phyloP scores from a whole-genome alignment of 768 basidiomycete genomes.

The Lyophyllum decastes region DNA sequence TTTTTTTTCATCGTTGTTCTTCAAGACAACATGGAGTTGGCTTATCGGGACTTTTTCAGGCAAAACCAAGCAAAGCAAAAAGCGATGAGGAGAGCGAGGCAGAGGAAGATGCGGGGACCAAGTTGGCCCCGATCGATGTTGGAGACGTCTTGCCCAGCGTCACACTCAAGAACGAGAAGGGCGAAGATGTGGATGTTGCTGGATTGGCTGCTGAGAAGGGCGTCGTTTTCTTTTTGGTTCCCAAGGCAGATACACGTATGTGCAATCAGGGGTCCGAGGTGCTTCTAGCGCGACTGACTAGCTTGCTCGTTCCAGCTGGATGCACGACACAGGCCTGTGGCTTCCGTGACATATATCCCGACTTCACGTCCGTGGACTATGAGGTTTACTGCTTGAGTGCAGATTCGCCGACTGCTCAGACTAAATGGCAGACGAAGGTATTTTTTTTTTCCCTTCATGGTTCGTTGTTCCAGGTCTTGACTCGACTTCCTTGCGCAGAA shows the following conservation, averaged over 20 bases:
- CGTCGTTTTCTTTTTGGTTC: constrained; percentile 80
- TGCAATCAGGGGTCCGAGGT: constrained; percentile 5
- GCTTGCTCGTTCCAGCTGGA: constrained; percentile 53
- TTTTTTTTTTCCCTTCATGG: constrained; percentile 15
- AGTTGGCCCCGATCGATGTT: constrained; percentile 52
- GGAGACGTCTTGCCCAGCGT: constrained; percentile 78
- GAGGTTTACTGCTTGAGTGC: constrained; percentile 84
- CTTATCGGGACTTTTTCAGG: constrained; percentile 24
- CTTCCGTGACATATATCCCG: constrained; percentile 81
- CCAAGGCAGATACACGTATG: constrained; percentile 85
- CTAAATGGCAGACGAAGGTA: constrained; percentile 87
- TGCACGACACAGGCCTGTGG: constrained; percentile 94
- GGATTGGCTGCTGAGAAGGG: constrained; percentile 69
- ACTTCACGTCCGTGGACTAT: constrained; percentile 70
- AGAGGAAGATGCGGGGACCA: constrained; percentile 21
- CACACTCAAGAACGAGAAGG: constrained; percentile 83
- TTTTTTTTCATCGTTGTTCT: constrained; percentile 8
- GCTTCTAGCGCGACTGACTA: neutral
- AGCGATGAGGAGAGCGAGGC: constrained; percentile 22
- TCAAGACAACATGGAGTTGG: neutral
- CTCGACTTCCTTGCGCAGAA: constrained; percentile 47
- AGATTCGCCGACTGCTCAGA: constrained; percentile 73
- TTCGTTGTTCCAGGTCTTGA: neutral
- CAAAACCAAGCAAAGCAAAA: constrained; percentile 33
- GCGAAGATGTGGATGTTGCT: constrained; percentile 70